Evolutionary conservation across 345 rosid genomes (phyloP), one percentile per base, ranked within the genome.

Genomic region (Orychophragmus violaceus): DNA sequence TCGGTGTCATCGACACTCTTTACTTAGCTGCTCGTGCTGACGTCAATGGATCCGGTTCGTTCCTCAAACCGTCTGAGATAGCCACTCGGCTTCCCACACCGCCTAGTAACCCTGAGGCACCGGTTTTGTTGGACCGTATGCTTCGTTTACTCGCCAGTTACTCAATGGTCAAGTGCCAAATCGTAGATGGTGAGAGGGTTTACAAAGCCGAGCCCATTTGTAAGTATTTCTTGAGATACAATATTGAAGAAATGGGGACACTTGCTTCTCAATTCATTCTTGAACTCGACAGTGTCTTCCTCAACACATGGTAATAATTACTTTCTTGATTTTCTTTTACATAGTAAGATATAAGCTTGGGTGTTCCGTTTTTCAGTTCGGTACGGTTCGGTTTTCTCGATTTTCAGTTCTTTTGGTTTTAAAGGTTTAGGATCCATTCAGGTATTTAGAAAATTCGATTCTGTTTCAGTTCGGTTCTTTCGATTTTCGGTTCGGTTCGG

Each of bases 61-160:
- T 70, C 35, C 74, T 70, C 24, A 36, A 59, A 27, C 52, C 62
- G 24, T 19, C 61, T 36, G 62, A 70, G 45, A 70, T 70, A 27
- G 32, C 74, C 0, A 8, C 18, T 9, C 16, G 54, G 53, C 74
- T 70, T 39, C 68, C 74, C 14, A 70, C 35, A 18, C 30, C 1
- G 14, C 66, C 72, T 58, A 45, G 54, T 17, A 70, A 61, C 68
- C 68, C 74, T 29, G 74, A 61, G 11, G 74, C 74, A 50, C 54
- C 67, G 25, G 59, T 30, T 28, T 16, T 70, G n/a, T 11, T 70
- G 35, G 74, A 70, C n/a, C 68, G 74, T 25, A 70, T 70, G 62
- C 68, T 70, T 27, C 68, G 53, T 21, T 51, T 70, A 35, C 62
- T 70, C 2, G 62, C 74, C 8, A 70, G 74, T 13, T 61, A 70